phyloP scores from a whole-genome alignment of 352 stramenopile species.

The Globisporangium yorkense region DNA sequence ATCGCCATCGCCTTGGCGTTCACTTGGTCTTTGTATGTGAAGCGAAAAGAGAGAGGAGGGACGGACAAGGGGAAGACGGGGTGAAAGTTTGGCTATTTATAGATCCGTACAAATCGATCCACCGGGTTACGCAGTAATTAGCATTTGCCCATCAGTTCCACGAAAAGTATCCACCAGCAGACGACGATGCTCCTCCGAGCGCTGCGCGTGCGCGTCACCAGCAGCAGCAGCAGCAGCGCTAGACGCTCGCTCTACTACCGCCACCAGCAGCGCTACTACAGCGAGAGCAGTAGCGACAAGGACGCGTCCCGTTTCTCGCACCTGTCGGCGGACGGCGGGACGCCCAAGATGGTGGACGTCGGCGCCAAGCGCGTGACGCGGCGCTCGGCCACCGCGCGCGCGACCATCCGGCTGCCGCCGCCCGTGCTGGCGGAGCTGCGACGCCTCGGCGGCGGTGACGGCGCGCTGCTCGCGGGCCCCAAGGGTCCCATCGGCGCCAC shows the following conservation, averaged over 20 bases:
- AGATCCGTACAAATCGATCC: too few relatives aligned
- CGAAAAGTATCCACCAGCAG: too few relatives aligned
- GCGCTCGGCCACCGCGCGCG: slow-evolving; percentile 75
- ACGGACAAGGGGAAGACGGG: background rate
- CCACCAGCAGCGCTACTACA: slow-evolving; percentile 2
- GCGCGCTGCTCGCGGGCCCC: slow-evolving; percentile 42
- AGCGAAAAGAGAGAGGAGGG: background rate
- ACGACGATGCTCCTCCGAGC: background rate
- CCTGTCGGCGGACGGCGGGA: slow-evolving; percentile 31
- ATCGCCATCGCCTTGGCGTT: slow-evolving; percentile 31
- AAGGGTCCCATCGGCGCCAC: slow-evolving; percentile 91
- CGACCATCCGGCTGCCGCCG: slow-evolving; percentile 83
- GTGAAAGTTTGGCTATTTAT: too few relatives aligned
- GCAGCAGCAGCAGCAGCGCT: background rate
- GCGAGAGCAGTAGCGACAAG: slow-evolving; percentile 20
- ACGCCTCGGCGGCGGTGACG: slow-evolving; percentile 13
- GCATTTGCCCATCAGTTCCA: too few relatives aligned
- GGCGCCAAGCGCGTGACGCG: slow-evolving; percentile 77
- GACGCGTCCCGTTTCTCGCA: slow-evolving; percentile 76
- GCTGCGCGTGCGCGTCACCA: background rate
- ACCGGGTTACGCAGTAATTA: too few relatives aligned
- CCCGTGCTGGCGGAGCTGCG: slow-evolving; percentile 74
- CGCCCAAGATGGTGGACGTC: slow-evolving; percentile 90
- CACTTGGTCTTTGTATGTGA: background rate
- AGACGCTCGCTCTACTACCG: background rate